Evolutionary conservation across 164 flowering plant genomes (phyloP), one percentile per base, ranked within the genome.

Genomic region (Sedum album): DNA sequence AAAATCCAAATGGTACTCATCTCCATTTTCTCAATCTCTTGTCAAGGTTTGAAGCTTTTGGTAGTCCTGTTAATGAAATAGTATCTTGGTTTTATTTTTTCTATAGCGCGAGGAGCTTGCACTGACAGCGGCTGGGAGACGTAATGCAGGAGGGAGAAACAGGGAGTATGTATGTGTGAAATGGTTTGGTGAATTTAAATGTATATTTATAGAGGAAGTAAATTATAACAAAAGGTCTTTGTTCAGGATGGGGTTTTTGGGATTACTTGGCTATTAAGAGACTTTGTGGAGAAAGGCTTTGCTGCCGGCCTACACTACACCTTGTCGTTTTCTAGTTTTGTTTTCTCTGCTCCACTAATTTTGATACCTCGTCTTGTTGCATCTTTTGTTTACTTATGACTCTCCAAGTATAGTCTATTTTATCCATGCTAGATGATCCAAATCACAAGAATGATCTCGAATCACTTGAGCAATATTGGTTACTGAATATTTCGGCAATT

Each of bases 241-340:
- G 60, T 7, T 55, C 21, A 55, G 60, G 48, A 18, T 3, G 55
- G 60, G 31, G 60, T 55, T 55, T 55, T 10, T 10, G 30, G 60
- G 26, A 25, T 23, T 30, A 6, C 26, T 55, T 2, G 33, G 0
- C 20, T 57, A 7, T 57, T 57, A 15, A 57, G 18, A 14, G 33
- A 28, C 28, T 57, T 57, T 57, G 62, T 33, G 11, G 62, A 57
- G 33, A 57, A 57, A 11, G 62, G 33, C 35, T 28, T 28, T 57
- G 62, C 35, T 57, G 62, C 62, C 62, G 62, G 62, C 62, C 62
- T 57, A 57, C 62, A 9, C 62, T 57, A 57, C 62, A 9, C 7
- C 33, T 57, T 57, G 15, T 57, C 28, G 62, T 57, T 57, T 30
- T 57, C 62, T 20, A 6, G 10, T 57, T 57, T 30, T 57, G 62